phyloP scores from a whole-genome alignment of 345 rosid species.

The Eucalyptus camaldulensis region DNA sequence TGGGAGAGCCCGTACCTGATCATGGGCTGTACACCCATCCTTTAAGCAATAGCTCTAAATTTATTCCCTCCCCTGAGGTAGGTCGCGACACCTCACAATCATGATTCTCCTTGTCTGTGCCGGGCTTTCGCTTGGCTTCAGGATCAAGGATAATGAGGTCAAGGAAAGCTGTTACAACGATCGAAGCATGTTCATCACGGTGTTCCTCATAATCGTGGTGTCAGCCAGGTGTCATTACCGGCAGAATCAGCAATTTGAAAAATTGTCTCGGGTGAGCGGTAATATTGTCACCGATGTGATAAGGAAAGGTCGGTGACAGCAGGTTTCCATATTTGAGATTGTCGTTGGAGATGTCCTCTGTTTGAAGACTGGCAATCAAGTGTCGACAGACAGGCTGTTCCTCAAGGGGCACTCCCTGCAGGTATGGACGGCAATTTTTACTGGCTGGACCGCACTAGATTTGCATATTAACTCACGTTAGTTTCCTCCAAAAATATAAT shows the following conservation, averaged over 20 bases:
- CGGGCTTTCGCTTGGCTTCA: slow-evolving; percentile 42
- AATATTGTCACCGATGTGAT: slow-evolving; percentile 39
- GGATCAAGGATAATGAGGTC: slow-evolving; percentile 45
- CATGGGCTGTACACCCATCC: fast-evolving
- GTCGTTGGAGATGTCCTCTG: slow-evolving; percentile 53
- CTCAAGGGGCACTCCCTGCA: no score
- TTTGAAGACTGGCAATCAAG: slow-evolving; percentile 25
- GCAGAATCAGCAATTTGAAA: slow-evolving; percentile 39
- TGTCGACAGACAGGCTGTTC: no score
- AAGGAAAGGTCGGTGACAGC: slow-evolving; percentile 27
- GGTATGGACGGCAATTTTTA: no score
- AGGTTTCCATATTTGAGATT: slow-evolving; percentile 39
- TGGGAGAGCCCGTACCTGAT: no score
- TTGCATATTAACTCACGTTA: no score
- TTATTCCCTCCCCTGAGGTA: no score
- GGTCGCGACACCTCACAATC: slow-evolving; percentile 12
- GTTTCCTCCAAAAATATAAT: no score
- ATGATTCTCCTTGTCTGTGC: slow-evolving; percentile 47
- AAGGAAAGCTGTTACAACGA: slow-evolving; percentile 69
- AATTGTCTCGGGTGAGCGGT: slow-evolving; percentile 34
- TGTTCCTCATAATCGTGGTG: slow-evolving; percentile 36
- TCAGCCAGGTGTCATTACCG: slow-evolving; percentile 29
- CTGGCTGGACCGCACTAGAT: no score
- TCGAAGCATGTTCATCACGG: slow-evolving; percentile 43
- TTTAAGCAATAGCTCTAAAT: no score